A percentile compares a stretch with the other conserved stretches of the same genome.
phyloP scores from a whole-genome alignment of 2,329 filamentous ascomycete species.

The Chrysosphaeria jannelii region DNA sequence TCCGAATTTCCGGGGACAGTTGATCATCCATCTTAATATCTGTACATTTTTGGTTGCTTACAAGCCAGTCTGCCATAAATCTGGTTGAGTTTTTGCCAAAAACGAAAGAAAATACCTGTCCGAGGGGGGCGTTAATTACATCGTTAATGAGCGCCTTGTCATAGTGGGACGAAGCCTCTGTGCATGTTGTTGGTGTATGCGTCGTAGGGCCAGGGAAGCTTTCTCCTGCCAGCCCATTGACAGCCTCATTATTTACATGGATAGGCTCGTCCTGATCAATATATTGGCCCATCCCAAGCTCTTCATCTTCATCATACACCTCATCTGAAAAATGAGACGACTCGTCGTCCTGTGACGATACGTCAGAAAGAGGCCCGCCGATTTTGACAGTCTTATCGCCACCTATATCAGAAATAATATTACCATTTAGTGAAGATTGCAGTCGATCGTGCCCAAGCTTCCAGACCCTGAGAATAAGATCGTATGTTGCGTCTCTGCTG shows the following conservation, averaged over 20 bases:
- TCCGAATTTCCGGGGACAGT: constrained; percentile 42
- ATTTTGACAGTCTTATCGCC: constrained; percentile 81
- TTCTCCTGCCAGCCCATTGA: constrained; percentile 1
- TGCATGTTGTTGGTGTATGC: constrained; percentile 64
- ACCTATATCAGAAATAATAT: constrained; percentile 48
- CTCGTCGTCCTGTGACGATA: constrained; percentile 30
- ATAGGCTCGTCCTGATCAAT: no score
- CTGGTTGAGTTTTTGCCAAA: constrained; percentile 54
- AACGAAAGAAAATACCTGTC: constrained; percentile 67
- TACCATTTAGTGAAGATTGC: constrained; percentile 72
- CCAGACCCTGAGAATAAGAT: constrained; percentile 94
- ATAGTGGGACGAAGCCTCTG: constrained; percentile 49
- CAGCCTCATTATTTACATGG: constrained; percentile 33
- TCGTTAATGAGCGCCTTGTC: constrained; percentile 70
- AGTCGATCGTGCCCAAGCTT: constrained; percentile 83
- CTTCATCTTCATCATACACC: constrained; percentile 50
- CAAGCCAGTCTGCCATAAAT: constrained; percentile 69
- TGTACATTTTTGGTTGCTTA: constrained; percentile 60
- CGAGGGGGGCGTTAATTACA: constrained; percentile 56
- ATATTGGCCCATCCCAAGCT: no score
- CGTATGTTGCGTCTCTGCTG: constrained; percentile 83
- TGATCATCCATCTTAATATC: constrained; percentile 76
- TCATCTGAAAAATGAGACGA: constrained; percentile 50
- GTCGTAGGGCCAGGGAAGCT: constrained; percentile 67
- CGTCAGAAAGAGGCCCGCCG: constrained; percentile 21